A percentile compares a stretch with the other conserved stretches of the same genome.
phyloP scores from a whole-genome alignment of 495 filamentous ascomycete genomes.

The Hypoxylon subgilvum region DNA sequence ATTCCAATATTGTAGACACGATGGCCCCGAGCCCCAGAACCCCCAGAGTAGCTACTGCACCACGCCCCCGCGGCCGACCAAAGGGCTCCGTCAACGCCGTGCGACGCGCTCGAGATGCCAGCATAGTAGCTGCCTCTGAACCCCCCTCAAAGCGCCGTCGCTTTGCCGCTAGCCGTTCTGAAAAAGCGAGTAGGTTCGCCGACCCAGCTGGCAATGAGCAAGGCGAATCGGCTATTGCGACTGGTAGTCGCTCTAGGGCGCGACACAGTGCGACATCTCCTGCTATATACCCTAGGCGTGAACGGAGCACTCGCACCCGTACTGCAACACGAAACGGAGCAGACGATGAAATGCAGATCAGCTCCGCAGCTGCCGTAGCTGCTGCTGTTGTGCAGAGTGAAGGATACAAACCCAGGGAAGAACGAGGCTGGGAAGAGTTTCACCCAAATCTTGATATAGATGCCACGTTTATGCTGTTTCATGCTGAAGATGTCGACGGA shows the following conservation, averaged over 20 bases:
- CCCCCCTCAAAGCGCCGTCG: constrained; percentile 59
- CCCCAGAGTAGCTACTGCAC: constrained; percentile 46
- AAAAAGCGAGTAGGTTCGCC: constrained; percentile 78
- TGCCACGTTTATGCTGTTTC: constrained; percentile 74
- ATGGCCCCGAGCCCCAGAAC: constrained; percentile 55
- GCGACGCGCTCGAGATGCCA: constrained; percentile 46
- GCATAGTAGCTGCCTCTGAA: constrained; percentile 54
- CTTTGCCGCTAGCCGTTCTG: constrained; percentile 79
- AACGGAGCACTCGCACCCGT: constrained; percentile 60
- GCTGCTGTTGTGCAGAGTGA: constrained; percentile 86
- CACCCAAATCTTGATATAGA: constrained; percentile 94
- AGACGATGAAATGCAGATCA: constrained; percentile 63
- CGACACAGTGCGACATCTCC: constrained; percentile 46
- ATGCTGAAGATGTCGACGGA: constrained; percentile 83
- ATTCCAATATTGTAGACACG: constrained; percentile 11
- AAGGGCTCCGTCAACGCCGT: constrained; percentile 50
- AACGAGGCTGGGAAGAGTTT: constrained; percentile 96
- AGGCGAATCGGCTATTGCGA: constrained; percentile 46
- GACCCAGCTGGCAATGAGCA: constrained; percentile 65
- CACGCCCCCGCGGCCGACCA: constrained; percentile 53
- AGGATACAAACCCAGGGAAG: constrained; percentile 95
- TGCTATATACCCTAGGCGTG: constrained; percentile 52
- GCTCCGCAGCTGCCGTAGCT: constrained; percentile 82
- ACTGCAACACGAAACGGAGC: constrained; percentile 55
- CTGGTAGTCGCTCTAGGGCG: constrained; percentile 44